phyloP scores from a whole-genome alignment of 2,329 filamentous ascomycete species.

The Parafenestella ontariensis region DNA sequence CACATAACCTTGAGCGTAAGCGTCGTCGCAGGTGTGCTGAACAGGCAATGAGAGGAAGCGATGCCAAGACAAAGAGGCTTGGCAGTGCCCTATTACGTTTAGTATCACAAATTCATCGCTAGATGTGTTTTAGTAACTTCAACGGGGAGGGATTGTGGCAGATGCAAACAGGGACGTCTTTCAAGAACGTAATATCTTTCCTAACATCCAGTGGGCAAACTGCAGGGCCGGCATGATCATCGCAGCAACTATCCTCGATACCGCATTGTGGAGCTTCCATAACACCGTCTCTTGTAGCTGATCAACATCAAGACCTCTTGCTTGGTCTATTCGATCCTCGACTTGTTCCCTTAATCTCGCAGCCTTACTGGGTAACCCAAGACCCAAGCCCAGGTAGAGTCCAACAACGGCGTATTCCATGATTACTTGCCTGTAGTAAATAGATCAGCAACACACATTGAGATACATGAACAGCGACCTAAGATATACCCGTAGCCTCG shows the following conservation, averaged over 20 bases:
- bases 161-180: not conserved
- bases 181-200: conserved; percentile 37
- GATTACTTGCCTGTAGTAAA: conserved; percentile 37
- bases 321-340: conserved; percentile 32
- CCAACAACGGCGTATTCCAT: conserved; percentile 46
- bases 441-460: not conserved
- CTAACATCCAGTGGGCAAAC: conserved; percentile 44
- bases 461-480: not conserved
- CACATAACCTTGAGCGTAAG: too few relatives aligned
- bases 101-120: too few relatives aligned
- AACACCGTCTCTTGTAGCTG: conserved; percentile 39
- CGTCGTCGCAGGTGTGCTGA: too few relatives aligned
- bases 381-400: conserved; percentile 40
- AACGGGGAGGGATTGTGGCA: not conserved
- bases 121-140: not conserved
- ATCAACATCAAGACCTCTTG: conserved; percentile 35
- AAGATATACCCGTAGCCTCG: not conserved
- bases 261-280: conserved; percentile 42
- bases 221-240: conserved; percentile 42
- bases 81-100: too few relatives aligned
- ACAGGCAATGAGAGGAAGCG: too few relatives aligned
- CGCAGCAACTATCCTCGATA: conserved; percentile 35
- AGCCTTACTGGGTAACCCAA: conserved; percentile 42
- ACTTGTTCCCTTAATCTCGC: conserved; percentile 37
- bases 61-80: not conserved